A percentile compares a stretch with the other conserved stretches of the same genome.
Conservation (phyloP, 2,329 filamentous ascomycete genomes). For the Aspergillus glaucus region DNA sequence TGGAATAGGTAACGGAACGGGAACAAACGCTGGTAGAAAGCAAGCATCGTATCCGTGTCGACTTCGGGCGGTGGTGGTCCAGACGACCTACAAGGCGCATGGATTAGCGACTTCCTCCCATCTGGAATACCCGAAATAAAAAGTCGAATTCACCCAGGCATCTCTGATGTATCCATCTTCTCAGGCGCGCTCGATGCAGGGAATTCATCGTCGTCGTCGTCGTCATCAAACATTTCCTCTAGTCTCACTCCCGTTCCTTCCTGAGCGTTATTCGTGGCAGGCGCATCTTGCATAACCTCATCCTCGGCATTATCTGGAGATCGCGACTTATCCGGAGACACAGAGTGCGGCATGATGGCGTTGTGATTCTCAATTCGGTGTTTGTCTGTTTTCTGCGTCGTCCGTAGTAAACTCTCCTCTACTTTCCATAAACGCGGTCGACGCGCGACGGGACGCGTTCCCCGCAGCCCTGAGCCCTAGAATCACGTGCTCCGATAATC, state of each 20-base stretch:
- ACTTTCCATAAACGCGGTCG: conserved; percentile 16
- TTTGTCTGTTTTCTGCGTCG: not conserved
- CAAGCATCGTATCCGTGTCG: conserved; percentile 79
- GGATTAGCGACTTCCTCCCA: not conserved
- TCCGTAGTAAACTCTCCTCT: not conserved
- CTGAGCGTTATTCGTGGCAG: conserved; percentile 11
- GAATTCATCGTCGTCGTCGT: conserved; percentile 54
- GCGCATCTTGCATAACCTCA: conserved; percentile 39
- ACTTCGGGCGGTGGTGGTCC: conserved; percentile 44
- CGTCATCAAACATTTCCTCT: conserved; percentile 56
- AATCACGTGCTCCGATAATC: not conserved
- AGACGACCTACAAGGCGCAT: conserved; percentile 18
- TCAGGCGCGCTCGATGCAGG: conserved; percentile 47
- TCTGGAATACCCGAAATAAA: not conserved
- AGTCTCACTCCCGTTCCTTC: conserved; percentile 37
- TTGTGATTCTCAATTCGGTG: not conserved
- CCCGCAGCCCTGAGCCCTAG: conserved; percentile 20
- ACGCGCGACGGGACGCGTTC: conserved; percentile 20
- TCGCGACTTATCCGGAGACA: conserved; percentile 33
- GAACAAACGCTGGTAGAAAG: conserved; percentile 92
- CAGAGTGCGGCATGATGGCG: conserved; percentile 32
- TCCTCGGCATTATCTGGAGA: conserved; percentile 30
- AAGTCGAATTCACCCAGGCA: conserved; percentile 27
- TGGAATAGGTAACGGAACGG: conserved; percentile 93
- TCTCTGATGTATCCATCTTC: conserved; percentile 37